Percentiles rank a stretch among this genome's conserved stretches.
These are phyloP conservation scores for Pythium monospermum DNA, from an alignment of 352 stramenopile genomes.

Conservation along the genomic window DNA sequence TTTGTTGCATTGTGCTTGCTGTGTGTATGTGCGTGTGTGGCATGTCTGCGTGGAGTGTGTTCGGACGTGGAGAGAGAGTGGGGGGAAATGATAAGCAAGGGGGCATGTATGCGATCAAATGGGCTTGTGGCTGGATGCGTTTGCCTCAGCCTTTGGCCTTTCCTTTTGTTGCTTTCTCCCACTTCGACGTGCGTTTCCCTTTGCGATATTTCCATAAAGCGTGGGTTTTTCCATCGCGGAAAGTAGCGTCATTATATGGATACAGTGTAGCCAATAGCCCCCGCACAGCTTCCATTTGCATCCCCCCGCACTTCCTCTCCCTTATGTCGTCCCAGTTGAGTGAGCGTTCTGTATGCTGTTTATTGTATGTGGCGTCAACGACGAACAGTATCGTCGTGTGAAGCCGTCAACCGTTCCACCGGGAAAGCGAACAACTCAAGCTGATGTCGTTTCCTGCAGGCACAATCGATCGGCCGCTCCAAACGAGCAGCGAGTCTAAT, in stretches of 20 bases:
- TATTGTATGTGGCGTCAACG: conserved; percentile 23
- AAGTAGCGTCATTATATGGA: no score
- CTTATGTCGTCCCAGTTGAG: conserved; percentile 12
- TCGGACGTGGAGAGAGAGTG: conserved; percentile 7
- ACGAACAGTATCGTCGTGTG: conserved; percentile 17
- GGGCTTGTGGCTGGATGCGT: conserved; percentile 3
- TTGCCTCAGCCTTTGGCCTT: neutral
- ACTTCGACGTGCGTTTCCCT: conserved; percentile 4
- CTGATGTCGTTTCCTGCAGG: conserved; percentile 23
- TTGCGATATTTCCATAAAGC: neutral
- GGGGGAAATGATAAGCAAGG: conserved; percentile 3
- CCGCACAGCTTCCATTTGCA: neutral
- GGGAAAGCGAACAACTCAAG: conserved; percentile 13
- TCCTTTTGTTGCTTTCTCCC: neutral
- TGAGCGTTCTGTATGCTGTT: conserved; percentile 17
- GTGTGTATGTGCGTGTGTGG: conserved; percentile 6
- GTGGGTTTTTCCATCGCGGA: neutral
- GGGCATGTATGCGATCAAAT: no score
- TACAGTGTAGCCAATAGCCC: no score
- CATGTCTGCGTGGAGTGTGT: neutral
- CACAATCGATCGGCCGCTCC: conserved; percentile 5
- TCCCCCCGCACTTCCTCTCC: neutral
- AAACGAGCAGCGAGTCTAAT: conserved; percentile 12
- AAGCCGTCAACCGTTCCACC: neutral
- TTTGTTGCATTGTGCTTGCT: no score